Evolutionary conservation across 148 eudicot genomes (phyloP).

Genomic region (Selenicereus undatus): DNA sequence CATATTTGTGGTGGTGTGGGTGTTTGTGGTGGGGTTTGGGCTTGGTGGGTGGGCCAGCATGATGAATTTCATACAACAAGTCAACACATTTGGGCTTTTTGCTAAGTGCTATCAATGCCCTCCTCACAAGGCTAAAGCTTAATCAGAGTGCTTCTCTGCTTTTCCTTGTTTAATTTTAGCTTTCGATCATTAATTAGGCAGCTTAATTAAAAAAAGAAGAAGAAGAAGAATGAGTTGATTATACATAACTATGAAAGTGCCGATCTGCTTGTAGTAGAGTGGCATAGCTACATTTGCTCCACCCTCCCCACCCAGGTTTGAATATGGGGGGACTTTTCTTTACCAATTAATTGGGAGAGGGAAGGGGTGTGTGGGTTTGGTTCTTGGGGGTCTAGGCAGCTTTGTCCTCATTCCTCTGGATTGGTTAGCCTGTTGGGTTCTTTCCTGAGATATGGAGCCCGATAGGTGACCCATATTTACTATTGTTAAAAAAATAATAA

Average conservation of each 20-base stretch:
- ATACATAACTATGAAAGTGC: conserved; percentile 33
- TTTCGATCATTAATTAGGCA: conserved; percentile 17
- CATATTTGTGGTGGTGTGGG: conserved; percentile 76
- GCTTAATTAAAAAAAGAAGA: background rate
- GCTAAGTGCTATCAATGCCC: conserved; percentile 91
- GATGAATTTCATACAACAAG: conserved; percentile 64
- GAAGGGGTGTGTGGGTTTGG: too few species aligned
- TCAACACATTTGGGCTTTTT: conserved; percentile 72
- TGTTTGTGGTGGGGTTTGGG: conserved; percentile 73
- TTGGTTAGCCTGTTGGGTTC: too few species aligned
- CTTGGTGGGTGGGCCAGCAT: conserved; percentile 95
- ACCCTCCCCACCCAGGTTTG: too few species aligned
- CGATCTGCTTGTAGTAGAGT: too few species aligned
- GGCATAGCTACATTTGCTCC: too few species aligned
- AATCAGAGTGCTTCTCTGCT: background rate
- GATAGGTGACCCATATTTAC: too few species aligned
- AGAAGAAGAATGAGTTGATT: conserved; percentile 5
- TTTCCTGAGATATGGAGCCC: too few species aligned
- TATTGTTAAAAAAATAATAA: too few species aligned
- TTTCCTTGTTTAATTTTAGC: background rate
- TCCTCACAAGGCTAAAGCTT: conserved; percentile 41
- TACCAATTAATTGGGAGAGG: too few species aligned
- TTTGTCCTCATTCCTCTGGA: too few species aligned
- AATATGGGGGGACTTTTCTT: too few species aligned
- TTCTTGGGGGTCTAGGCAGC: too few species aligned